These are phyloP conservation scores for Bimuria novae-zelandiae DNA, from an alignment of 2,329 filamentous ascomycete genomes.

Conservation along the genomic window DNA sequence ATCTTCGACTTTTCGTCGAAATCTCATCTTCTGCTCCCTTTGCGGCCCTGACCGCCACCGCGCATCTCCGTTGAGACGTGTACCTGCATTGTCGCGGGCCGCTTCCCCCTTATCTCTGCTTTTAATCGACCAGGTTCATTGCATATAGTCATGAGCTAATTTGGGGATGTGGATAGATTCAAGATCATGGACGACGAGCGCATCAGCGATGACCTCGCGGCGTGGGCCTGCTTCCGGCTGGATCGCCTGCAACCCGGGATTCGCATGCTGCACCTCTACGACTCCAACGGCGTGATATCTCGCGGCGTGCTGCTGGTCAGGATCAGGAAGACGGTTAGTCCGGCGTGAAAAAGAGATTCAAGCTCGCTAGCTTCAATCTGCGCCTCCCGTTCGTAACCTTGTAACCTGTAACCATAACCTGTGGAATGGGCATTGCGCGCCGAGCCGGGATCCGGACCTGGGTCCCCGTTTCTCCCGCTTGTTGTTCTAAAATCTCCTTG, in stretches of 20 bases:
- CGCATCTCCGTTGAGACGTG: not conserved
- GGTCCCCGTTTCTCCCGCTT: not conserved
- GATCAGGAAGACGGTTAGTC: slow-evolving; percentile 63
- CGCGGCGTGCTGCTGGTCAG: slow-evolving; percentile 74
- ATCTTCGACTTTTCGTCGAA: slow-evolving; percentile 11
- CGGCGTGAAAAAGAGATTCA: slow-evolving; percentile 17
- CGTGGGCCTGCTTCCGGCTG: slow-evolving; percentile 86
- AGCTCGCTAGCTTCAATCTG: slow-evolving; percentile 7
- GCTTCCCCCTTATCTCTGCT: not conserved
- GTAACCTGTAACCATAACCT: too few relatives aligned
- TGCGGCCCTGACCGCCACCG: not conserved
- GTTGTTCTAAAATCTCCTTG: too few relatives aligned
- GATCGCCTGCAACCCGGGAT: slow-evolving; percentile 78
- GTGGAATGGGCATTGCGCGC: not conserved
- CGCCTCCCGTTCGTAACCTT: too few relatives aligned
- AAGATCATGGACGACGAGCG: slow-evolving; percentile 88
- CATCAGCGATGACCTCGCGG: slow-evolving; percentile 73
- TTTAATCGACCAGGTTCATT: not conserved
- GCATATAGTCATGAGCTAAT: too few relatives aligned
- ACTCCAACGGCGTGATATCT: slow-evolving; percentile 67
- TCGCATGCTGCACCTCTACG: slow-evolving; percentile 75
- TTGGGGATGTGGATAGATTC: slow-evolving; percentile 58
- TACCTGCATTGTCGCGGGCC: not conserved
- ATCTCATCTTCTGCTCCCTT: not conserved
- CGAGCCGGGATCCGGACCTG: not conserved